phyloP scores from a whole-genome alignment of 2,329 filamentous ascomycete species.

The Talaromyces sp. region DNA sequence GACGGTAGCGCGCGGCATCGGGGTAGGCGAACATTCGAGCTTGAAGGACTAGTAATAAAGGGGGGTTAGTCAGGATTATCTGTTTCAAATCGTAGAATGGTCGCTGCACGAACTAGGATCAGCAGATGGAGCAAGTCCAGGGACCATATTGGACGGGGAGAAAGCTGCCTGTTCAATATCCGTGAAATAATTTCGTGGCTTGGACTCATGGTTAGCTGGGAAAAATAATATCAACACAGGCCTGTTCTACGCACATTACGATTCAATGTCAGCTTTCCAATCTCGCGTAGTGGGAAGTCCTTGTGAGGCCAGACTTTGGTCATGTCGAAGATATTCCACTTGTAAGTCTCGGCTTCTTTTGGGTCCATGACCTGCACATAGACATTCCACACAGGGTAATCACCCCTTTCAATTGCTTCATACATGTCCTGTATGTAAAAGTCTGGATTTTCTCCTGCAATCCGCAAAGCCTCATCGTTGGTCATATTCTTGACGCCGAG shows the following conservation, averaged over 20 bases:
- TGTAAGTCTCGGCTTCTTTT: conserved; percentile 49
- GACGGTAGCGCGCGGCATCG: conserved; percentile 48
- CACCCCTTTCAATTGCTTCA: conserved; percentile 57
- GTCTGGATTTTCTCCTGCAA: conserved; percentile 58
- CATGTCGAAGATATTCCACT: conserved; percentile 56
- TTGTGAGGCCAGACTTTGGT: conserved; percentile 57
- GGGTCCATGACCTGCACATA: conserved; percentile 57
- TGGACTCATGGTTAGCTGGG: background rate
- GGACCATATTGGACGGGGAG: conserved; percentile 63
- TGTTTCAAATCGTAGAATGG: background rate
- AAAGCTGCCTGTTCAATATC: conserved; percentile 69
- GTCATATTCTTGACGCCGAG: conserved; percentile 54
- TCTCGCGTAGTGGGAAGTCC: conserved; percentile 49
- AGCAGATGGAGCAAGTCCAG: conserved; percentile 61
- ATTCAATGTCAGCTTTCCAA: conserved; percentile 55
- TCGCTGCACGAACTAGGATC: conserved; percentile 51
- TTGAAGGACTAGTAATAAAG: conserved; percentile 50
- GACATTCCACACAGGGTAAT: conserved; percentile 58
- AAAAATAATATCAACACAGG: background rate
- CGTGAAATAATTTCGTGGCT: conserved; percentile 60
- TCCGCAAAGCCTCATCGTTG: conserved; percentile 51
- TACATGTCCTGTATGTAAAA: conserved; percentile 60
- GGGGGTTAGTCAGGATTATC: conserved; percentile 25
- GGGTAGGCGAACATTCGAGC: conserved; percentile 61
- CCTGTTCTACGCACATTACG: conserved; percentile 40